Evolutionary conservation across 352 stramenopile species (phyloP), one percentile per base, ranked within the genome.

Genomic region (Globisporangium carolinianum): DNA sequence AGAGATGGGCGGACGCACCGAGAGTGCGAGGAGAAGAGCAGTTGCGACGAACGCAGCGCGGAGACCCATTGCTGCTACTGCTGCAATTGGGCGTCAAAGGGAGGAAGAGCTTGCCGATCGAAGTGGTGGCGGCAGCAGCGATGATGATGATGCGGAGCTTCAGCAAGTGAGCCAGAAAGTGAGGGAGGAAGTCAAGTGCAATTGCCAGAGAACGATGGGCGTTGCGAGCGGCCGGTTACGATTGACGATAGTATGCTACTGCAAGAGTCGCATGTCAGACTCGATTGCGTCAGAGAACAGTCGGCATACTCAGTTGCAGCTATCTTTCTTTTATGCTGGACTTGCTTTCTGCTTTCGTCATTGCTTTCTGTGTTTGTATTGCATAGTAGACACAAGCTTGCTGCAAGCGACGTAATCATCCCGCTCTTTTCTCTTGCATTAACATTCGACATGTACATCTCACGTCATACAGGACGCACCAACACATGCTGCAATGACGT

Each of bases 11-110:
- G 12, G 6, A 57, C 63, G 63, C 38, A 69, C 60, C 18, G 56
- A 51, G 39, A 72, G 66, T 35, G 55, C 64, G 55, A 79, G n/a
- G 39, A 64, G 41, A 18, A 65, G 32, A 18, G 47, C 45, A 49
- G 46, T 53, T 15, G 58, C 32, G 47, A 67, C 53, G 47, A 71
- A 52, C 36, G 61, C 56, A 24, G 50, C 54, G 57, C 61, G 61
- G 60, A 79, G 56, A 37, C 61, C 54, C 59, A 76, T 73, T 37
- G 58, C 62, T 11, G 48, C 18, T 53, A 43, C 43, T 41, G 5
- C 18, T 46, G 4, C 24, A 32, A 32, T 32, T 32, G 24, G 24
- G 11, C 14, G 42, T 38, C 41, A 51, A 37, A 24, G 37, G 37
- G 47, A 11, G 7, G 12, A 4, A 15, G 41, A 39, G 41, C 4